phyloP scores from a whole-genome alignment of 257 asterid species.

The Solanum boliviense region DNA sequence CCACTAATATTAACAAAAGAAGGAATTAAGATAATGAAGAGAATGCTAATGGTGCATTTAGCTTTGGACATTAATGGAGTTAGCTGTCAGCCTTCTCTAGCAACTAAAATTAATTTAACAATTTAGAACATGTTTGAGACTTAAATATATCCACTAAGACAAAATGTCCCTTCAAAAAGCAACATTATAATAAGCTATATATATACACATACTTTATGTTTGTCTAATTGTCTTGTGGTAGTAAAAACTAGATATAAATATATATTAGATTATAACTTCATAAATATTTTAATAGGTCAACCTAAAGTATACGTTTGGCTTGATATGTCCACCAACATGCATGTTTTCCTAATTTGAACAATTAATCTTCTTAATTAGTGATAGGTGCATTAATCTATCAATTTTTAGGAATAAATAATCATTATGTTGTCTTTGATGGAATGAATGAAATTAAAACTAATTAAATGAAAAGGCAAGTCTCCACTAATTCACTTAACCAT shows the following conservation, averaged over 20 bases:
- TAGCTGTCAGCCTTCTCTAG: constrained; percentile 20
- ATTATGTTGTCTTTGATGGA: not conserved
- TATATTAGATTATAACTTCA: not conserved
- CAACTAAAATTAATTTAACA: not conserved
- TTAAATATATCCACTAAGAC: not conserved
- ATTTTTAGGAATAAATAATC: not conserved
- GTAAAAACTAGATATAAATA: not conserved
- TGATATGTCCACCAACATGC: not conserved
- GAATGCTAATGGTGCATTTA: not conserved
- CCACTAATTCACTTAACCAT: not conserved
- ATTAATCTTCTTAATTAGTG: not conserved
- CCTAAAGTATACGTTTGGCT: not conserved
- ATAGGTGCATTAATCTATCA: not conserved
- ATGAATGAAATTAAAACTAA: not conserved
- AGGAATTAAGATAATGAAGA: not conserved
- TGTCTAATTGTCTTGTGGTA: not conserved
- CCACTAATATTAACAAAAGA: constrained; percentile 14
- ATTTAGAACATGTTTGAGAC: not conserved
- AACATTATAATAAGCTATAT: not conserved
- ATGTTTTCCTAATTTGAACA: not conserved
- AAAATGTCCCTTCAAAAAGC: not conserved
- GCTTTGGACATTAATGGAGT: not conserved
- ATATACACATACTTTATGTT: not conserved
- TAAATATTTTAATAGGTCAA: not conserved
- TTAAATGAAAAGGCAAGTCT: not conserved